A percentile compares a stretch with the other conserved stretches of the same genome.
Evolutionary conservation across 345 rosid species (phyloP).

Genomic region (Dipteronia sinensis): DNA sequence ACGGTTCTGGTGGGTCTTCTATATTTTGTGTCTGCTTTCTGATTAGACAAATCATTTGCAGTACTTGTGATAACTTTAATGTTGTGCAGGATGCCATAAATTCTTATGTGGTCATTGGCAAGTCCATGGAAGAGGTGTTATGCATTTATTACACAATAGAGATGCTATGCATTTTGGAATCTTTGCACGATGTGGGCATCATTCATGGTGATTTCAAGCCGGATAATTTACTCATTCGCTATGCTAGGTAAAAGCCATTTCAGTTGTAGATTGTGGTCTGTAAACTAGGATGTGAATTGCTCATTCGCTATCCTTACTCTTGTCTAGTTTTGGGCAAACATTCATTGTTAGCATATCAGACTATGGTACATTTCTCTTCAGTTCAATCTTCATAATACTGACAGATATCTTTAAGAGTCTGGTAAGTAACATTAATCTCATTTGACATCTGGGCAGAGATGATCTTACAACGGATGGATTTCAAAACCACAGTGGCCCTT

Average conservation of each 20-base stretch:
- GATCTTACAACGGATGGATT: slow-evolving; percentile 64
- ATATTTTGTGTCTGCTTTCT: background rate
- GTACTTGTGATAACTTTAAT: slow-evolving; percentile 12
- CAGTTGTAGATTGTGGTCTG: slow-evolving; percentile 6
- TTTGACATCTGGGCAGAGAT: slow-evolving; percentile 40
- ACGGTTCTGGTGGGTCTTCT: slow-evolving; percentile 71
- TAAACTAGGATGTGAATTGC: background rate
- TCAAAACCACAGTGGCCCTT: slow-evolving; percentile 59
- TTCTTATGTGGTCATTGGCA: slow-evolving; percentile 64
- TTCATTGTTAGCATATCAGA: background rate
- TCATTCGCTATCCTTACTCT: background rate
- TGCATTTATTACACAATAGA: slow-evolving; percentile 89
- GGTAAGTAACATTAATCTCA: slow-evolving; percentile 10
- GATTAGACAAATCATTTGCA: slow-evolving; percentile 4
- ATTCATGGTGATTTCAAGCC: slow-evolving; percentile 99
- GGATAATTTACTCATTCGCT: slow-evolving; percentile 80
- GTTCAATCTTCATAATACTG: background rate
- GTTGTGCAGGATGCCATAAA: slow-evolving; percentile 85
- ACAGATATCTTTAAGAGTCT: background rate
- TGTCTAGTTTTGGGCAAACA: background rate
- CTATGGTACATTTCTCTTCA: background rate
- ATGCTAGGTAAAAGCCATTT: slow-evolving; percentile 58
- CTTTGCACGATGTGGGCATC: slow-evolving; percentile 80
- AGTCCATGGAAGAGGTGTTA: slow-evolving; percentile 87
- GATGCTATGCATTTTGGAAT: slow-evolving; percentile 89